phyloP scores from a whole-genome alignment of 768 basidiomycete species.

The Boletus tylopilopsis region DNA sequence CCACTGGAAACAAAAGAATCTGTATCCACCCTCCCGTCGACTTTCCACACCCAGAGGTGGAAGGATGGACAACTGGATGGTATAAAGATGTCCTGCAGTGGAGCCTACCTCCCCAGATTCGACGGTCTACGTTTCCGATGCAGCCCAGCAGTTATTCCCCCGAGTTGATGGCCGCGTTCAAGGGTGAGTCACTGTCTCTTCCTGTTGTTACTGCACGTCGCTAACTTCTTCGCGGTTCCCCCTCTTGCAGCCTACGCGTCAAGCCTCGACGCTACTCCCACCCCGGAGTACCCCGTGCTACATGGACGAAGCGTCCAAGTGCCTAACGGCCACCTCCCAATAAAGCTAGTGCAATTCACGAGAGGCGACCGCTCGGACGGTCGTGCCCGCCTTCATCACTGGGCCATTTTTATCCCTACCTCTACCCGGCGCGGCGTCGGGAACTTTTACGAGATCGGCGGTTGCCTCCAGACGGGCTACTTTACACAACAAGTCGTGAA shows the following conservation, averaged over 20 bases:
- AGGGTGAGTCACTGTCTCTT: not conserved
- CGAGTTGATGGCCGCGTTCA: constrained; percentile 8
- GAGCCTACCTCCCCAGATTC: not conserved
- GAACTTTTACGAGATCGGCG: constrained; percentile 18
- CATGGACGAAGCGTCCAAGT: constrained; percentile 10
- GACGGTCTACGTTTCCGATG: constrained; percentile 1
- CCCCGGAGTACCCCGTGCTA: constrained; percentile 7
- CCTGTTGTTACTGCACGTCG: too few relatives aligned
- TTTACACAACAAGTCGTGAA: constrained; percentile 13
- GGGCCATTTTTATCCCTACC: constrained; percentile 24
- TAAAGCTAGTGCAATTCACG: constrained; percentile 14
- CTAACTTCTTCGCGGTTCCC: not conserved
- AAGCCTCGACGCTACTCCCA: not conserved
- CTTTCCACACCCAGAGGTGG: not conserved
- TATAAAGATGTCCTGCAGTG: constrained; percentile 4
- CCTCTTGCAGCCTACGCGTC: constrained; percentile 5
- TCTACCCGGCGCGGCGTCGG: constrained; percentile 16
- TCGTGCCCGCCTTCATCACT: constrained; percentile 2
- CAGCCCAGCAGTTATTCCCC: not conserved
- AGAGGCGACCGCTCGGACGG: constrained; percentile 2
- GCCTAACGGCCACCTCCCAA: constrained; percentile 13
- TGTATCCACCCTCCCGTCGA: not conserved
- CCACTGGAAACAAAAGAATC: not conserved
- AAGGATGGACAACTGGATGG: not conserved
- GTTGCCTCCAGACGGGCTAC: constrained; percentile 10